phyloP scores from a whole-genome alignment of 2,329 filamentous ascomycete genomes.

The Ustilaginoidea virens region DNA sequence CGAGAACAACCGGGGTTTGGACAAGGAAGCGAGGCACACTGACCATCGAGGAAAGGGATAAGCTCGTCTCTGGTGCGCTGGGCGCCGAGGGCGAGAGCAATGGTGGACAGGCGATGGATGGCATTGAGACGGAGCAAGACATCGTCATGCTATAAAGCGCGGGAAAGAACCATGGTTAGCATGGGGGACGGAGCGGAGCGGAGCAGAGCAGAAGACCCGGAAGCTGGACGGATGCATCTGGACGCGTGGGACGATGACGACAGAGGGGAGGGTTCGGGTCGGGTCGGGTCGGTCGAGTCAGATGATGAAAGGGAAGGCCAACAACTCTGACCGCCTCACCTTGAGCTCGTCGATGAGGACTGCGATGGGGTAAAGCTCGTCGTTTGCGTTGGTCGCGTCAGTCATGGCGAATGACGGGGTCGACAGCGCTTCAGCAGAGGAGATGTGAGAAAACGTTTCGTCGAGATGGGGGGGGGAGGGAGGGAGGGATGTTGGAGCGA shows the following conservation, averaged over 20 bases:
- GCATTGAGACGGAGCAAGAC: conserved; percentile 95
- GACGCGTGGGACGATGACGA: too few relatives aligned
- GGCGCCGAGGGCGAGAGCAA: conserved; percentile 86
- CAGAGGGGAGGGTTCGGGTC: conserved; percentile 5
- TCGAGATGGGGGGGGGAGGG: conserved; percentile 3
- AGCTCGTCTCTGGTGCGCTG: conserved; percentile 97
- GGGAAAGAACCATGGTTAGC: conserved; percentile 11
- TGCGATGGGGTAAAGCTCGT: conserved; percentile 99
- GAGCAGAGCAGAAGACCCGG: too few relatives aligned
- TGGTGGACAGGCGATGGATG: conserved; percentile 94
- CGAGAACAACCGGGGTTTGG: too few relatives aligned
- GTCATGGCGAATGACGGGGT: conserved; percentile 52
- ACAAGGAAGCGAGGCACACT: conserved; percentile 26
- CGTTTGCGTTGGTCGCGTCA: conserved; percentile 76
- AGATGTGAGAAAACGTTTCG: conserved; percentile 3
- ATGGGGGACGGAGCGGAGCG: conserved; percentile 4
- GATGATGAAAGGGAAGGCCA: too few relatives aligned
- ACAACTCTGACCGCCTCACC: conserved; percentile 55
- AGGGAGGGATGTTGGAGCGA: conserved; percentile 3
- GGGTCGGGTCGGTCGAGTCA: not conserved
- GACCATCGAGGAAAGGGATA: conserved; percentile 97
- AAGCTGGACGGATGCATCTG: too few relatives aligned
- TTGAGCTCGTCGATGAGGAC: conserved; percentile 99
- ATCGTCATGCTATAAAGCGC: conserved; percentile 75
- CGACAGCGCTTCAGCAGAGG: conserved; percentile 14